Evolutionary conservation across 345 rosid species (phyloP), one percentile per base, ranked within the genome.

Genomic region (Bruguiera gymnorhiza): DNA sequence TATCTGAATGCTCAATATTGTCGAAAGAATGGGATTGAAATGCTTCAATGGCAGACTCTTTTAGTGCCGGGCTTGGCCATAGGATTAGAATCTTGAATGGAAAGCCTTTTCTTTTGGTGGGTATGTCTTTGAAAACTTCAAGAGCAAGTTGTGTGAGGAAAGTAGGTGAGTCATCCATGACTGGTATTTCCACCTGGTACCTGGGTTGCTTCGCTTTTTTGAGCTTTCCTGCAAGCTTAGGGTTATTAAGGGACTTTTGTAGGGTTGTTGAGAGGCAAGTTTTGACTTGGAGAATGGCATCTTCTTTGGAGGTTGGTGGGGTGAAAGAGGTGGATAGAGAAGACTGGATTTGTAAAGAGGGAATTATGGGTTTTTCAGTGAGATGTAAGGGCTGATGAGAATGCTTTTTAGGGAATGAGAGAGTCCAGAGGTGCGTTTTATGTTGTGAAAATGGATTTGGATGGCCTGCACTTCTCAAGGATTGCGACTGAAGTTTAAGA

Each of bases 171-270:
- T 88, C 90, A 8, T 89, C 90, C 20, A 81, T 64, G 67, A 89
- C 71, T 0, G 97, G 93, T 74, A 91, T 85, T 76, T 94, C 96
- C 21, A 91, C 85, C 15, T 84, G 89, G 82, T 43, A 85, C 87
- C 69, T 88, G 83, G 43, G 60, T 56, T 56, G 60, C 60, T 24
- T 56, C 29, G 24, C 29, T 6, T 56, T 56, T 27, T 56, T 56
- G 60, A 56, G 29, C 29, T 56, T 56, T 3, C 60, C 60, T 21
- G 31, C 60, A 15, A 56, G 6, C 60, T 56, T 56, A 13, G 18
- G 30, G 31, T 27, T 56, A 6, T 24, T 56, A 6, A 56, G 60
- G 60, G 6, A 27, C 60, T 56, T 56, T 24, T 56, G 29, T 27
- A 56, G 16, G 31, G 29, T 9, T 21, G 30, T 24, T 56, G 26